A percentile compares a stretch with the other conserved stretches of the same genome.
These are phyloP conservation scores for Thielaviopsis euricoi DNA, from an alignment of 2,329 filamentous ascomycete genomes.

Conservation along the genomic window DNA sequence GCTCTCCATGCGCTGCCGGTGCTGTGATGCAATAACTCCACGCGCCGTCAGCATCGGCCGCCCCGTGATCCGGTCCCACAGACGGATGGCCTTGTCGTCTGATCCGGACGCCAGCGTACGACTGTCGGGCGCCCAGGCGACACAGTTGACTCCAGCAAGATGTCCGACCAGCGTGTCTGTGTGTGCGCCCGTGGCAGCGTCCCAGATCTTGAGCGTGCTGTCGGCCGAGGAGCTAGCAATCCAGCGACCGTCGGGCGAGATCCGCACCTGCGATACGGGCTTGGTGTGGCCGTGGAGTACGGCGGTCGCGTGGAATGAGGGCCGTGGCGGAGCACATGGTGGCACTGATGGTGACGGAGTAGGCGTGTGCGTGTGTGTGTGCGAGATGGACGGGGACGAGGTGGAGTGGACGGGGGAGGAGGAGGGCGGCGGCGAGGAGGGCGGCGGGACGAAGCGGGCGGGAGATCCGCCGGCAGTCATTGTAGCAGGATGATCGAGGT, in stretches of 20 bases:
- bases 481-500: constrained; percentile 15
- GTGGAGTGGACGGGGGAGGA: constrained; percentile 20
- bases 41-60: constrained; percentile 33
- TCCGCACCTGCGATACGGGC: constrained; percentile 69
- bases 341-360: constrained; percentile 37
- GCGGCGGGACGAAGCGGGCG: constrained; percentile 16
- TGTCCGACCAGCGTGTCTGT: constrained; percentile 86
- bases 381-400: constrained; percentile 18
- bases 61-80: constrained; percentile 65
- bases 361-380: no score
- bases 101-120: constrained; percentile 77
- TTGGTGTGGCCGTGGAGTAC: constrained; percentile 60
- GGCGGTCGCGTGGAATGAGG: constrained; percentile 34
- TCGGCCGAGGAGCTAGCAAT: constrained; percentile 86
- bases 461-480: constrained; percentile 17
- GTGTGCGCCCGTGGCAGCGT: constrained; percentile 57
- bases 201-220: constrained; percentile 82
- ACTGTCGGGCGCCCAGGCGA: constrained; percentile 89
- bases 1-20: not conserved
- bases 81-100: constrained; percentile 87
- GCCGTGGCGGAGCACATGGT: constrained; percentile 52
- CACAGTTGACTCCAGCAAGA: constrained; percentile 76
- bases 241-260: constrained; percentile 79
- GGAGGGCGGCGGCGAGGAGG: constrained; percentile 21
- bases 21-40: constrained; percentile 15